A percentile compares a stretch with the other conserved stretches of the same genome.
phyloP scores from a whole-genome alignment of 345 rosid species.

The Laguncularia racemosa region DNA sequence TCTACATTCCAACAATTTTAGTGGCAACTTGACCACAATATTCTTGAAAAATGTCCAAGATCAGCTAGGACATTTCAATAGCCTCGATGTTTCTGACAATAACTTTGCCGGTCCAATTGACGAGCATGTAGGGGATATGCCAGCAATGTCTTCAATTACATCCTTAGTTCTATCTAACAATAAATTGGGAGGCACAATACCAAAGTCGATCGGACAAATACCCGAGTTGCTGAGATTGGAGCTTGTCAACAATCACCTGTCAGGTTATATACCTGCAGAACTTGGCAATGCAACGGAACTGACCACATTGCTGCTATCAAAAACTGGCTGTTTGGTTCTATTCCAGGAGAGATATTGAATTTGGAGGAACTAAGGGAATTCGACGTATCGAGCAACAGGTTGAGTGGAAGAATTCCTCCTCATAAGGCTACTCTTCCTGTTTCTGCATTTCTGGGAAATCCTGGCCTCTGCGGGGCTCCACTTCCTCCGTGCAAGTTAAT shows the following conservation, averaged over 20 bases:
- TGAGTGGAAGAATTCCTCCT: constrained; percentile 37
- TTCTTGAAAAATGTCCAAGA: constrained; percentile 29
- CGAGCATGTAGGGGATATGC: constrained; percentile 21
- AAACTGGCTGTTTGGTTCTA: constrained; percentile 34
- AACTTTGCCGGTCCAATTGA: constrained; percentile 35
- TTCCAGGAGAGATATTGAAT: constrained; percentile 30
- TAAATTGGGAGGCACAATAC: constrained; percentile 35
- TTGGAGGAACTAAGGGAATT: constrained; percentile 32
- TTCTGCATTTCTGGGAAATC: constrained; percentile 32
- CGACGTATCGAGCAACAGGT: constrained; percentile 31
- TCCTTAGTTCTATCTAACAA: constrained; percentile 38
- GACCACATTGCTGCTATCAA: constrained; percentile 33
- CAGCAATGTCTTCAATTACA: constrained; percentile 31
- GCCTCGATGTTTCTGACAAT: constrained; percentile 41
- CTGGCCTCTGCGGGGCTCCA: constrained; percentile 43
- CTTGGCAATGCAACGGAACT: constrained; percentile 31
- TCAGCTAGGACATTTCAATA: constrained; percentile 43
- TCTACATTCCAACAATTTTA: constrained; percentile 52
- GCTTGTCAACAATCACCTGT: constrained; percentile 21
- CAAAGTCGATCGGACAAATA: constrained; percentile 32
- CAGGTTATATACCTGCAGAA: constrained; percentile 38
- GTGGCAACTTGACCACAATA: constrained; percentile 23
- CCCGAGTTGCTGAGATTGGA: constrained; percentile 26
- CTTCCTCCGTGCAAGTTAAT: constrained; percentile 40
- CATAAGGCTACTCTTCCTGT: constrained; percentile 34